Percentiles rank a stretch among this genome's conserved stretches.
phyloP scores from a whole-genome alignment of 495 filamentous ascomycete species.

The Aspergillus bertholletiae region DNA sequence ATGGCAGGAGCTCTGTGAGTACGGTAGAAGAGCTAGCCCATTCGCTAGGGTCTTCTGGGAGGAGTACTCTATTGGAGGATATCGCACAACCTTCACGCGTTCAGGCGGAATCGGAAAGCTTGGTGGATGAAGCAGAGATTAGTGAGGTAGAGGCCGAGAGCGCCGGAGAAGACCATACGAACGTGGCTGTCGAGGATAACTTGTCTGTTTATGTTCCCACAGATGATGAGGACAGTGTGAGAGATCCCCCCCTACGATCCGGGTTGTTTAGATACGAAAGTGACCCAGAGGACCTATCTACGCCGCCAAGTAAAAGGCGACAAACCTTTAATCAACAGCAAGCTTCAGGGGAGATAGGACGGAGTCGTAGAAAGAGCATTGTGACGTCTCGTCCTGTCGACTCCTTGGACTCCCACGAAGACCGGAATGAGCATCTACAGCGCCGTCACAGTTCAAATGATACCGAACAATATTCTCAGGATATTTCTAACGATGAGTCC shows the following conservation, averaged over 20 bases:
- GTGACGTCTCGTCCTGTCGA: background rate
- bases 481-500: background rate
- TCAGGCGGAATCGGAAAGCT: background rate
- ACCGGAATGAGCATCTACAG: background rate
- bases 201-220: background rate
- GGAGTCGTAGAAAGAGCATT: background rate
- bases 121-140: background rate
- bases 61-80: background rate
- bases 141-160: background rate
- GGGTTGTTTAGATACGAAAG: background rate
- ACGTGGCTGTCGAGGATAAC: background rate
- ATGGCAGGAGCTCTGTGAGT: background rate
- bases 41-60: background rate
- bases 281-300: background rate
- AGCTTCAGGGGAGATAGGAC: background rate
- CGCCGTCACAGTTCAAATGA: background rate
- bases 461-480: background rate
- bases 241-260: background rate
- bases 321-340: background rate
- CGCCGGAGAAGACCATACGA: background rate
- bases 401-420: background rate
- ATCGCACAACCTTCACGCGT: background rate
- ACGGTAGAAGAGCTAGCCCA: background rate
- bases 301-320: background rate
- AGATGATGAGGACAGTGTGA: background rate